A percentile compares a stretch with the other conserved stretches of the same genome.
phyloP scores from a whole-genome alignment of 2,329 filamentous ascomycete genomes.

The Verticillium dahliae region DNA sequence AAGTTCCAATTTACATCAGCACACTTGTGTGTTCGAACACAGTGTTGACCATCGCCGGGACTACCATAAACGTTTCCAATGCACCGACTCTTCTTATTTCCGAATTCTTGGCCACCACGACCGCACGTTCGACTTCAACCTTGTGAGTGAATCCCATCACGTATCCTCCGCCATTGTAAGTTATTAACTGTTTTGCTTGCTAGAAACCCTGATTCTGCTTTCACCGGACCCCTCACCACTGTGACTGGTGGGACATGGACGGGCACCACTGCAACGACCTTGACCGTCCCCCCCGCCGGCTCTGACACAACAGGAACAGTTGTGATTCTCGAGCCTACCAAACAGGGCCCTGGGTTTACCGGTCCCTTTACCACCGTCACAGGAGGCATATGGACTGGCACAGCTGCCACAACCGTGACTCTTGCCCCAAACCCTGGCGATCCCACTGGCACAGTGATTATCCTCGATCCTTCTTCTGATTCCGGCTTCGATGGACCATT shows the following conservation, averaged over 20 bases:
- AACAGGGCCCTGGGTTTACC: background rate
- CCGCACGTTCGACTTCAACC: background rate
- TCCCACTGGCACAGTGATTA: background rate
- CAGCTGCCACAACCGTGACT: background rate
- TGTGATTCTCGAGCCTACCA: background rate
- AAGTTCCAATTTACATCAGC: background rate
- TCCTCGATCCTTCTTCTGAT: background rate
- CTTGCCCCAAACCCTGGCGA: background rate
- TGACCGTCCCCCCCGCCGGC: background rate
- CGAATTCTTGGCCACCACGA: background rate
- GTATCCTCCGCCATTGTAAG: background rate
- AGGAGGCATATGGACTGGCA: background rate
- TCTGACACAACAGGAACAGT: background rate
- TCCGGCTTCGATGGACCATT: background rate
- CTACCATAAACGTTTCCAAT: background rate
- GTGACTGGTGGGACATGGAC: background rate
- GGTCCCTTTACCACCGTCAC: conserved; percentile 1
- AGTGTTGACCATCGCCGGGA: background rate
- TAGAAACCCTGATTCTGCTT: background rate
- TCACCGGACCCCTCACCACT: background rate
- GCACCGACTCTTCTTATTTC: background rate
- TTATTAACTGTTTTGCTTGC: no score
- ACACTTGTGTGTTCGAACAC: background rate
- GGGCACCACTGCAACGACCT: background rate
- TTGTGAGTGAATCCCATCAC: background rate